Evolutionary conservation across 768 basidiomycete species (phyloP), one percentile per base, ranked within the genome.

Genomic region (Scleroderma citrinum): DNA sequence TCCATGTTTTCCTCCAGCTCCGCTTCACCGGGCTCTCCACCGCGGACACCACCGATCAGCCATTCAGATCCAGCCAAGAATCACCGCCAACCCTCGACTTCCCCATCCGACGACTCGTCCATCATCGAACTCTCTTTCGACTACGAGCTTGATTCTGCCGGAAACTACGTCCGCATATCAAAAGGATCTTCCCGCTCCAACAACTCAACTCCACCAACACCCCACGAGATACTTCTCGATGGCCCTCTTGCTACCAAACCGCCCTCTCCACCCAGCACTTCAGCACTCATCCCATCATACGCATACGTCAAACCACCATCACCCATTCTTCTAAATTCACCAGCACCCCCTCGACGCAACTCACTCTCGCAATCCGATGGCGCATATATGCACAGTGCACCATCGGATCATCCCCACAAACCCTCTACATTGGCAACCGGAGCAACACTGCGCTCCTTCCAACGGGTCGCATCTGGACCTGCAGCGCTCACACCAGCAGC

Each of bases 321-420:
- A 16, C 64, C 76, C 7, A 65, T 64, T 20, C 50, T 69, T 16
- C 60, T 69, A 42, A 60, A 65, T 48, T 73, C 76, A 26, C 71
- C 71, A 1, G 55, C 68, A 17, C 71, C 70, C 6, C 52, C 68
- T 19, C 59, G 70, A 44, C 74, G 80, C 47, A 61, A 70, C 17
- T 77, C 83, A 0, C 72, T 87, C 24, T 77, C 83, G 5, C 81
- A 81, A 39, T 83, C 85, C 35, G 85, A 87, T 60, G 83, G 78
- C 58, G 75, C 78, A 26, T 76, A 77, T 54, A 7, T n/a, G 17
- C 62, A 63, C 23, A 51, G 59, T 51, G 55, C 62, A 44, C 64
- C 58, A 53, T 67, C 20, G 21, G 65, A 53, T 58, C 66, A 50
- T 55, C 60, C 40, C 47, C 70, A 37, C 51, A 69, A 47, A 55